phyloP scores from a whole-genome alignment of 306 rosid genomes.

The Purshia tridentata region DNA sequence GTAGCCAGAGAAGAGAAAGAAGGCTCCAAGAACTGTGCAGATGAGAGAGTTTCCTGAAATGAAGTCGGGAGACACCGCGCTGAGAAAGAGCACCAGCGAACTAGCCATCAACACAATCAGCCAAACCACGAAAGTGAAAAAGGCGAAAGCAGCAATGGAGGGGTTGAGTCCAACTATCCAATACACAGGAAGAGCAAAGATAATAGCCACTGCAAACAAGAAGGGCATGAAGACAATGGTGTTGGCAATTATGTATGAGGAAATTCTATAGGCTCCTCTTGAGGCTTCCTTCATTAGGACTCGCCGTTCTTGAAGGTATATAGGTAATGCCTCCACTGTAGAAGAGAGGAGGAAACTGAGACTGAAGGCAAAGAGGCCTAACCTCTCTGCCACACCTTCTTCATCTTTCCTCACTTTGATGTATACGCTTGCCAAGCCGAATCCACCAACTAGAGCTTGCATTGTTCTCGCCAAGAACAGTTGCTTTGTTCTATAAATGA shows the following conservation, averaged over 20 bases:
- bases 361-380: slow-evolving; percentile 85
- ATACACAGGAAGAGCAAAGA: slow-evolving; percentile 70
- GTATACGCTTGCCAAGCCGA: slow-evolving; percentile 78
- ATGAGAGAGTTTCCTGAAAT: slow-evolving; percentile 85
- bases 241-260: slow-evolving; percentile 87
- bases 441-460: slow-evolving; percentile 90
- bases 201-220: slow-evolving; percentile 64
- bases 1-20: slow-evolving; percentile 89
- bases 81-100: slow-evolving; percentile 75
- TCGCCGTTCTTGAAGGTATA: slow-evolving; percentile 77
- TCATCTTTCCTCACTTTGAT: slow-evolving; percentile 61
- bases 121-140: slow-evolving; percentile 83
- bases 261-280: slow-evolving; percentile 71
- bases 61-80: slow-evolving; percentile 86
- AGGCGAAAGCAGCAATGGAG: slow-evolving; percentile 53
- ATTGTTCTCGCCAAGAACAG: slow-evolving; percentile 74
- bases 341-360: slow-evolving; percentile 86
- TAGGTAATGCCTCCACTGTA: slow-evolving; percentile 87
- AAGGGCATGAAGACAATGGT: slow-evolving; percentile 77
- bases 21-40: slow-evolving; percentile 82
- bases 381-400: slow-evolving; percentile 67
- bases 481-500: slow-evolving; percentile 85
- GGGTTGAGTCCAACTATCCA: slow-evolving; percentile 94
- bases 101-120: slow-evolving; percentile 87
- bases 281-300: slow-evolving; percentile 91